These are phyloP conservation scores for Cantharellus cinnabarinus DNA, from an alignment of 768 basidiomycete genomes.

Conservation along the genomic window DNA sequence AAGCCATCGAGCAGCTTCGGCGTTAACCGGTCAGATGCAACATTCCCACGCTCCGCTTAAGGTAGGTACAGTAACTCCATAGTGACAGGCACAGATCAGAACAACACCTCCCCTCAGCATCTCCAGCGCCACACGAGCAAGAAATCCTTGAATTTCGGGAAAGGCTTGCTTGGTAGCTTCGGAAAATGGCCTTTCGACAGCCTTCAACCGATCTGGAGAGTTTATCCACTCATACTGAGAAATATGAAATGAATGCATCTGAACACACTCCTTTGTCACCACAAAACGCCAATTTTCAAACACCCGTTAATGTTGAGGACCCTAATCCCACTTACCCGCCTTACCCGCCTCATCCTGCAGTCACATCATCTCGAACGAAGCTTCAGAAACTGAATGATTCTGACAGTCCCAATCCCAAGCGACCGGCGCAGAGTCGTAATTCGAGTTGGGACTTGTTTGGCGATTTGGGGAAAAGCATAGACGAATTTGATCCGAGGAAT, in stretches of 20 bases:
- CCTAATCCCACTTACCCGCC: background rate
- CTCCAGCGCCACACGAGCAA: background rate
- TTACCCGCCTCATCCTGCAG: background rate
- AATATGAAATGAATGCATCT: background rate
- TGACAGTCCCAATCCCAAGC: background rate
- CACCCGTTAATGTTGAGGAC: background rate
- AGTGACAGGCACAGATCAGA: background rate
- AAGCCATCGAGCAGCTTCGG: constrained; percentile 33
- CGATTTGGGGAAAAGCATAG: constrained; percentile 26
- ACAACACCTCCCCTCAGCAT: background rate
- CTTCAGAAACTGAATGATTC: background rate
- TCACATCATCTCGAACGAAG: background rate
- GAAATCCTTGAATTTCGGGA: background rate
- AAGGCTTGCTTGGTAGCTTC: background rate
- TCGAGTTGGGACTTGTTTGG: constrained; percentile 8
- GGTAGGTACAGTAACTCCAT: background rate
- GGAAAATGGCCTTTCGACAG: no score
- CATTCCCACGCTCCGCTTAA: background rate
- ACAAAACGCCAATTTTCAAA: background rate
- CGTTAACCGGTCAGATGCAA: background rate
- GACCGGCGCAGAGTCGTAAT: background rate
- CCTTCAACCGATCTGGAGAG: no score
- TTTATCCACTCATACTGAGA: no score
- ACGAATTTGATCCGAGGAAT: constrained; percentile 36
- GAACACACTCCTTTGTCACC: background rate